Percentiles rank a stretch among this genome's conserved stretches.
These are phyloP conservation scores for Monilinia fructicola DNA, from an alignment of 2,329 filamentous ascomycete species.

Conservation along the genomic window DNA sequence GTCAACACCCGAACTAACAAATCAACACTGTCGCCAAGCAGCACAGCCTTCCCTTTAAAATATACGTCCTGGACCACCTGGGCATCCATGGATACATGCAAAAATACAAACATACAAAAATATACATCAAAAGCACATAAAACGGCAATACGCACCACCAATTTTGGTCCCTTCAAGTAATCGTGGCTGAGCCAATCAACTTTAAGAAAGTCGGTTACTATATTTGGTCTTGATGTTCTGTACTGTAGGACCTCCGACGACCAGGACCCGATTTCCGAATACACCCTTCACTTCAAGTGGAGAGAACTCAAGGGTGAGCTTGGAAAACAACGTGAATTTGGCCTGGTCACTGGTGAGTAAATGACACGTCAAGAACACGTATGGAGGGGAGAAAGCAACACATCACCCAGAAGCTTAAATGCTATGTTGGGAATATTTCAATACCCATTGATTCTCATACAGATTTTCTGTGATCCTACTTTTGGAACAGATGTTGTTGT, in stretches of 20 bases:
- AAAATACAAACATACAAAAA: no score
- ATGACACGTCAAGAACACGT: conserved; percentile 16
- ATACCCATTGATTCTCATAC: no score
- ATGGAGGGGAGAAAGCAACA: neutral
- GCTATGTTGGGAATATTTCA: no score
- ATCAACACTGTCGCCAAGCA: conserved; percentile 19
- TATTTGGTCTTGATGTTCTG: no score
- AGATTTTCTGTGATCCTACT: no score
- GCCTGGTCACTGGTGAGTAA: neutral
- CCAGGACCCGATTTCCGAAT: neutral
- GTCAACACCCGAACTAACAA: neutral
- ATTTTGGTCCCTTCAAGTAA: neutral
- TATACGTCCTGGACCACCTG: no score
- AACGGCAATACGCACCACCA: neutral
- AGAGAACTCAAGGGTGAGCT: conserved; percentile 7
- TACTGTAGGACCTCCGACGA: no score
- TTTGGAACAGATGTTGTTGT: no score
- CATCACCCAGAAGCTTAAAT: neutral
- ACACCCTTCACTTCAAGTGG: conserved; percentile 2
- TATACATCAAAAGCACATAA: no score
- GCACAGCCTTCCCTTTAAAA: conserved; percentile 17
- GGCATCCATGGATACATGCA: no score
- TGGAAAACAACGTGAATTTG: neutral
- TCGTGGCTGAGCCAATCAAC: conserved; percentile 1
- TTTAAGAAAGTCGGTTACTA: neutral